phyloP scores from a whole-genome alignment of 257 asterid genomes.

The Salvia miltiorrhiza region DNA sequence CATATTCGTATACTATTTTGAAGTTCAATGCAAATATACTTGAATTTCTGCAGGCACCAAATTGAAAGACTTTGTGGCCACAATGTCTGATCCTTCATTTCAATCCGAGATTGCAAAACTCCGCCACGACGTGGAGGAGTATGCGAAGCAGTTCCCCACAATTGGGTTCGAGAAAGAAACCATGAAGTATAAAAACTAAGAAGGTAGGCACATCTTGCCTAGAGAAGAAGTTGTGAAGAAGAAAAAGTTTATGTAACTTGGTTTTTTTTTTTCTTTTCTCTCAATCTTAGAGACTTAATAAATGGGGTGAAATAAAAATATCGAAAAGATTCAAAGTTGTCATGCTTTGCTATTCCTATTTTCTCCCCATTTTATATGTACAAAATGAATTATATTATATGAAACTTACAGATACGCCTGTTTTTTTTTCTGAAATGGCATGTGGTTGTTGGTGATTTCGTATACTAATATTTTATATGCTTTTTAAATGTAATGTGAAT shows the following conservation, averaged over 20 bases:
- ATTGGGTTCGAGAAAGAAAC: slow-evolving; percentile 82
- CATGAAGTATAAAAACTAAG: slow-evolving; percentile 78
- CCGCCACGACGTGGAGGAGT: slow-evolving; percentile 67
- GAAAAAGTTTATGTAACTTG: too few species aligned
- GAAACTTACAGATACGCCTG: not conserved
- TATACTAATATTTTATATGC: too few species aligned
- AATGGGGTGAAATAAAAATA: slow-evolving; percentile 13
- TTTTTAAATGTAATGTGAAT: too few species aligned
- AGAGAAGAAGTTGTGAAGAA: too few species aligned
- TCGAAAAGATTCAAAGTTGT: slow-evolving; percentile 18
- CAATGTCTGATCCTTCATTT: slow-evolving; percentile 40
- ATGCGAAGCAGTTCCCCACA: slow-evolving; percentile 80
- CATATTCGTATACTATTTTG: not conserved
- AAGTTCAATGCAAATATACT: not conserved
- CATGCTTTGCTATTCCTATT: slow-evolving; percentile 20
- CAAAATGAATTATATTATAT: slow-evolving; percentile 20
- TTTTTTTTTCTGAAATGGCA: not conserved
- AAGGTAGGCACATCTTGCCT: not conserved
- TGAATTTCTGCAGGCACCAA: slow-evolving; percentile 51
- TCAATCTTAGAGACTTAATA: slow-evolving; percentile 18
- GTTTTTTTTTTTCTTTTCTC: not conserved
- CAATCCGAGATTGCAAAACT: slow-evolving; percentile 66
- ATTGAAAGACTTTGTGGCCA: slow-evolving; percentile 74
- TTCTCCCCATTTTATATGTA: slow-evolving; percentile 24
- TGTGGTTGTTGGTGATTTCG: too few species aligned